A percentile compares a stretch with the other conserved stretches of the same genome.
phyloP scores from a whole-genome alignment of 345 rosid genomes.

The Cardamine chenopodiifolia region DNA sequence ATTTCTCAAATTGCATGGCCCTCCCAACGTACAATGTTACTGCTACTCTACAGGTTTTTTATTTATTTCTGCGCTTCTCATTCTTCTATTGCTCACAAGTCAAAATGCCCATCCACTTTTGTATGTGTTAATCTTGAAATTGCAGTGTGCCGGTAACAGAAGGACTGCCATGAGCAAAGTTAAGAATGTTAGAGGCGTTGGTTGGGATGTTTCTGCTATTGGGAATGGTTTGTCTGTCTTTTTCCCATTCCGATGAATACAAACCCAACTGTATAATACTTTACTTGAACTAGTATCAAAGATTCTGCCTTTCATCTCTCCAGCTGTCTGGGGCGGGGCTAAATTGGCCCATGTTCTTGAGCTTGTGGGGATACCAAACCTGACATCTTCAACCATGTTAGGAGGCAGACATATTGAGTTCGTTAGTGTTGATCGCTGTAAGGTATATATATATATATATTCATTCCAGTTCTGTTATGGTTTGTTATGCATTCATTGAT shows the following conservation, averaged over 20 bases:
- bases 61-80: no score
- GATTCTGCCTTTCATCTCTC: conserved; percentile 7
- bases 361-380: conserved; percentile 74
- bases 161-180: conserved; percentile 96
- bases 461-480: background rate
- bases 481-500: conserved; percentile 15
- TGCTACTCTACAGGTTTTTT: conserved; percentile 77
- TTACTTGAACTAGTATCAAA: background rate
- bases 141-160: conserved; percentile 97
- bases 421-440: conserved; percentile 93
- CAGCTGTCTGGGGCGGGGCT: conserved; percentile 93
- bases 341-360: conserved; percentile 84
- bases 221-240: conserved; percentile 73
- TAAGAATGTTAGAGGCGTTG: conserved; percentile 83
- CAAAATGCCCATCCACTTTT: background rate
- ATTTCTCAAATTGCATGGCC: conserved; percentile 49
- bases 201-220: conserved; percentile 92
- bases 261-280: background rate
- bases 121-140: background rate
- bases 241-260: background rate
- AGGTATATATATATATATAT: conserved; percentile 50
- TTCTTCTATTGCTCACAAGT: background rate
- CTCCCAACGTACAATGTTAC: conserved; percentile 78
- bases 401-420: conserved; percentile 95
- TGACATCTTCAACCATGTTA: conserved; percentile 50